Evolutionary conservation across 73 alveolate species (phyloP).

Genomic region (Paraurostyla sp.): DNA sequence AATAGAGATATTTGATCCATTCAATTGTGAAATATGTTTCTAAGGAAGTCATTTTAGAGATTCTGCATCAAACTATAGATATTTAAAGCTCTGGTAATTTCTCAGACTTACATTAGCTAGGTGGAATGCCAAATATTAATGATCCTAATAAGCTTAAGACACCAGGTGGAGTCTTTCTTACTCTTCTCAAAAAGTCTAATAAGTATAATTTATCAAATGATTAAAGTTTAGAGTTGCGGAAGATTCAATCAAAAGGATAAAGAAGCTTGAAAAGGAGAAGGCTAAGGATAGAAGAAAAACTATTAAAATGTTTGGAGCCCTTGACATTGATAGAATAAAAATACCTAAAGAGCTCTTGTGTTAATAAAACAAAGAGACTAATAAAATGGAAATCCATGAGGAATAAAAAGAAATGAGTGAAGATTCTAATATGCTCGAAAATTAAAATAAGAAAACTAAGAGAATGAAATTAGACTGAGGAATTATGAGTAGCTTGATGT

Average conservation of each 20-base stretch:
- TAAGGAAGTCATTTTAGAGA: not conserved
- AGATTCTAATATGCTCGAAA: too few species aligned
- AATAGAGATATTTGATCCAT: slow-evolving; percentile 49
- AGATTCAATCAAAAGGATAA: slow-evolving; percentile 6
- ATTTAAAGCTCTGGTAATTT: slow-evolving; percentile 1
- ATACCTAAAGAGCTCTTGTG: too few species aligned
- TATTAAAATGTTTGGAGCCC: not conserved
- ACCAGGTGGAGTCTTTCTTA: slow-evolving; percentile 48
- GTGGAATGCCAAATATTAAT: not conserved
- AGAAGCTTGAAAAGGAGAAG: not conserved
- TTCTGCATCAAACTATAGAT: not conserved
- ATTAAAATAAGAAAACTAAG: too few species aligned
- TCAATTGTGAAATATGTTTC: slow-evolving; percentile 30
- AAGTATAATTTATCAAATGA: too few species aligned
- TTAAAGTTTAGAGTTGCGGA: not conserved
- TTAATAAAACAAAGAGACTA: too few species aligned
- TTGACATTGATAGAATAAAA: slow-evolving; percentile 33
- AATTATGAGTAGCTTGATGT: too few species aligned
- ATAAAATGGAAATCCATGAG: too few species aligned
- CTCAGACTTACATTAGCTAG: not conserved
- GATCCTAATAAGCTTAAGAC: not conserved
- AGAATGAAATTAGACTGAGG: too few species aligned
- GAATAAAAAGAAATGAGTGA: too few species aligned
- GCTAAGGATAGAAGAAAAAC: not conserved
- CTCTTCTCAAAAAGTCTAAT: not conserved